Conservation (phyloP, 1,284 basidiomycete genomes). For the Lentinula novae-zelandiae region DNA sequence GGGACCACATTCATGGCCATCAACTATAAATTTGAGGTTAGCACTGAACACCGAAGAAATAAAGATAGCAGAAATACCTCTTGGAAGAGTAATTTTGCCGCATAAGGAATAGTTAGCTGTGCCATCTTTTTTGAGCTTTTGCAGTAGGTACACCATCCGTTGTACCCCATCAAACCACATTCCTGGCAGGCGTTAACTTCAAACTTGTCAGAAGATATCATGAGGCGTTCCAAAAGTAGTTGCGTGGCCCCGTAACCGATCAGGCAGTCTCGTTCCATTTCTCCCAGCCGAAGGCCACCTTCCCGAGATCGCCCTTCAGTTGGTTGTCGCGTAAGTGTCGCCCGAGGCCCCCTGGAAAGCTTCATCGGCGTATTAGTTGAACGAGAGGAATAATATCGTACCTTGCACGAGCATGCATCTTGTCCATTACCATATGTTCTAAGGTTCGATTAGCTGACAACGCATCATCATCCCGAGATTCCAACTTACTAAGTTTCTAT, state of each 20-base stretch:
- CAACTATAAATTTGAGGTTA: conserved; percentile 43
- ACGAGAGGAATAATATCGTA: conserved; percentile 29
- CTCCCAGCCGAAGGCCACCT: conserved; percentile 94
- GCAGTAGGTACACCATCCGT: conserved; percentile 95
- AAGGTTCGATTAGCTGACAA: conserved; percentile 9
- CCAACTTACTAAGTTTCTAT: conserved; percentile 21
- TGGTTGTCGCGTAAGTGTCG: conserved; percentile 95
- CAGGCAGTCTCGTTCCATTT: conserved; percentile 98
- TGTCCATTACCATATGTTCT: conserved; percentile 99
- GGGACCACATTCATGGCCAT: conserved; percentile 96
- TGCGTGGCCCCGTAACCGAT: conserved; percentile 97
- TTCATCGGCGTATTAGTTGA: conserved; percentile 11
- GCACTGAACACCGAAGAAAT: conserved; percentile 9
- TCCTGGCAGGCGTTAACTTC: conserved; percentile 94
- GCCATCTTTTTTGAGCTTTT: conserved; percentile 96
- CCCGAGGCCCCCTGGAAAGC: conserved; percentile 79
- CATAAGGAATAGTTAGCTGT: conserved; percentile 96
- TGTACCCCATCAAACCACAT: conserved; percentile 96
- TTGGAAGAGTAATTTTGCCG: conserved; percentile 95
- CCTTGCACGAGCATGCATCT: conserved; percentile 99
- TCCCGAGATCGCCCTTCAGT: conserved; percentile 98
- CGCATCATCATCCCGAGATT: conserved; percentile 3
- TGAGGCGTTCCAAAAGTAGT: conserved; percentile 90
- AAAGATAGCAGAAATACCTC: conserved; percentile 57
- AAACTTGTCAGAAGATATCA: conserved; percentile 98